phyloP scores from a whole-genome alignment of 1,284 basidiomycete genomes.

The Cutaneotrichosporon arboriforme region DNA sequence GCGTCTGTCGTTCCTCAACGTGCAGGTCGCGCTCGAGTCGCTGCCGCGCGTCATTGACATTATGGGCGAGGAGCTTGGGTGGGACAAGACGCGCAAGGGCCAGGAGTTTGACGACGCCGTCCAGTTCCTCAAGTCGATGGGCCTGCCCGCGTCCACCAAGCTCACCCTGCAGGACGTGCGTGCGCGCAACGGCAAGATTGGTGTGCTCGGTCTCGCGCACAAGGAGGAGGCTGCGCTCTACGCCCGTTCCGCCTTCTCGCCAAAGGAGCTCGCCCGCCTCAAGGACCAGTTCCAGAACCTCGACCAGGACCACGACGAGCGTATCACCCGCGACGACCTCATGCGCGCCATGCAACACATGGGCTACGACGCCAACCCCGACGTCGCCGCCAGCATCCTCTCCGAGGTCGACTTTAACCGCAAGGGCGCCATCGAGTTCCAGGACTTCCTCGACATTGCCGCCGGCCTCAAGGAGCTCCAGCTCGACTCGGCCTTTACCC shows the following conservation, averaged over 20 bases:
- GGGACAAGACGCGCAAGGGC: conserved; percentile 59
- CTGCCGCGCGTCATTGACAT: conserved; percentile 85
- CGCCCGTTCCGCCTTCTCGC: conserved; percentile 60
- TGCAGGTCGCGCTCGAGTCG: conserved; percentile 74
- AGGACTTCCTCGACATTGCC: conserved; percentile 77
- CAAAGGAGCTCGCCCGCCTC: conserved; percentile 62
- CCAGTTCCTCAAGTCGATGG: conserved; percentile 71
- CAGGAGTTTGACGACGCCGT: conserved; percentile 60
- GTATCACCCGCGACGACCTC: conserved; percentile 44
- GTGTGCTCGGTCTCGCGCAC: conserved; percentile 33
- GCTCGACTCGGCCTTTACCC: conserved; percentile 55
- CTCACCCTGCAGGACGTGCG: conserved; percentile 41
- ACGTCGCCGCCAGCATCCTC: conserved; percentile 66
- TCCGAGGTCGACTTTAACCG: conserved; percentile 65
- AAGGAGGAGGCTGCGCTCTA: conserved; percentile 49
- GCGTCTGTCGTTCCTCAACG: conserved; percentile 88
- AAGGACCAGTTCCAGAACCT: conserved; percentile 55
- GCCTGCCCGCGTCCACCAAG: conserved; percentile 55
- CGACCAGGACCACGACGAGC: conserved; percentile 47
- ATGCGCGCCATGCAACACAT: conserved; percentile 43
- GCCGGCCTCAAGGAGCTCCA: conserved; percentile 71
- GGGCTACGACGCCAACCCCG: conserved; percentile 37
- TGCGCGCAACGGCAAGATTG: conserved; percentile 31
- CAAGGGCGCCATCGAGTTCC: conserved; percentile 59
- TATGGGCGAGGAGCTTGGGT: conserved; percentile 80